Evolutionary conservation across 2,329 filamentous ascomycete genomes (phyloP).

Genomic region (Coniochaeta sp.): DNA sequence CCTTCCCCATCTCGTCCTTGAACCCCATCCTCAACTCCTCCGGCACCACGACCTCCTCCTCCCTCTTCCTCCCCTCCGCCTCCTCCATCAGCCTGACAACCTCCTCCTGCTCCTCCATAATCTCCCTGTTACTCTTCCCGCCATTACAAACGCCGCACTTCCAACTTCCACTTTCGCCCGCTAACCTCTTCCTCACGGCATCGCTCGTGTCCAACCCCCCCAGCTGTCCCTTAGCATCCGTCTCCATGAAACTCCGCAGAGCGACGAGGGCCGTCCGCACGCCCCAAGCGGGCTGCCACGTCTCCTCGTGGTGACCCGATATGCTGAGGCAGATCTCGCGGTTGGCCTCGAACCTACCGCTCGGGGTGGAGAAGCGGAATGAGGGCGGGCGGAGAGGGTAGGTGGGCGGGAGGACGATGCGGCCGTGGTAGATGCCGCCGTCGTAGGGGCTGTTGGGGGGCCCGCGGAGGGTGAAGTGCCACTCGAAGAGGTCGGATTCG

Average conservation of each 20-base stretch:
- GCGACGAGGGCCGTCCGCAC: constrained; percentile 79
- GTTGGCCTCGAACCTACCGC: constrained; percentile 90
- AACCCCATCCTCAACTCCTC: constrained; percentile 60
- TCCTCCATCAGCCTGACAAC: constrained; percentile 32
- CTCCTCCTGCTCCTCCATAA: constrained; percentile 65
- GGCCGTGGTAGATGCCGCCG: constrained; percentile 85
- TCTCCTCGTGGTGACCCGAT: constrained; percentile 92
- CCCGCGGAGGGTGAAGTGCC: constrained; percentile 96
- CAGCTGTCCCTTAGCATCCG: constrained; percentile 77
- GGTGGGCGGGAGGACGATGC: constrained; percentile 80
- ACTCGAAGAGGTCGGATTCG: constrained; percentile 90
- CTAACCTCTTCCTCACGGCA: constrained; percentile 60
- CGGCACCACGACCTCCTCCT: constrained; percentile 42
- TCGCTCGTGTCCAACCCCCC: constrained; percentile 77
- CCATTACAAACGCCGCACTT: constrained; percentile 63
- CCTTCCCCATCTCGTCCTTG: constrained; percentile 59
- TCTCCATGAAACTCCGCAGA: constrained; percentile 89
- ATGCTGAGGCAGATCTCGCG: constrained; percentile 95
- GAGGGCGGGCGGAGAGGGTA: constrained; percentile 89
- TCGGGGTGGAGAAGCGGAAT: constrained; percentile 93
- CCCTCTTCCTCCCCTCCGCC: constrained; percentile 8
- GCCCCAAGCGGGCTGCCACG: constrained; percentile 98
- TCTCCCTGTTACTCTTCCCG: constrained; percentile 62
- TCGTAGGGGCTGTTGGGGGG: constrained; percentile 76
- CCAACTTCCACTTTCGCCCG: constrained; percentile 58